A percentile compares a stretch with the other conserved stretches of the same genome.
Conservation (phyloP, 108 stramenopile species). For the Cylindrotheca fusiformis region DNA sequence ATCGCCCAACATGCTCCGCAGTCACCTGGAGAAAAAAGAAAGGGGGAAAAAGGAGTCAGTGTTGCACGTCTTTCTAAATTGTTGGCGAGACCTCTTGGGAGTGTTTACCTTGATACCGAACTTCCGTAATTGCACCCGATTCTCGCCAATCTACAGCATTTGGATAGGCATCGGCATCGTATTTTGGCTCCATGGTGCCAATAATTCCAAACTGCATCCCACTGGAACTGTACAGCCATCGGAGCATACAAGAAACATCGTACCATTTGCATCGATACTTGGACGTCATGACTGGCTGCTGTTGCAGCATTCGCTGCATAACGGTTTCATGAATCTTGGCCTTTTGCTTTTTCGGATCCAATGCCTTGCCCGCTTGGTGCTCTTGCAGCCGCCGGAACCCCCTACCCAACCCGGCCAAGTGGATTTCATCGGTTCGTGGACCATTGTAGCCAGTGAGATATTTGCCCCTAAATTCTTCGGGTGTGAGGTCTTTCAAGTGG, state of each 20-base stretch:
- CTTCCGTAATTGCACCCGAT: constrained; percentile 62
- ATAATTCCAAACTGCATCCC: constrained; percentile 50
- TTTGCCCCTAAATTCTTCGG: constrained; percentile 67
- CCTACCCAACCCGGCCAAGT: not conserved
- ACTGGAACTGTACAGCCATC: constrained; percentile 43
- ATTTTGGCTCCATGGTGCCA: constrained; percentile 71
- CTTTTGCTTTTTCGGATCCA: constrained; percentile 25
- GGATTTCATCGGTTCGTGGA: constrained; percentile 39
- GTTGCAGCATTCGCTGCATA: constrained; percentile 24
- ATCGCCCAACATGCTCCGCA: constrained; percentile 95
- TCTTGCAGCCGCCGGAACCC: constrained; percentile 6
- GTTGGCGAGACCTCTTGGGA: too few relatives aligned
- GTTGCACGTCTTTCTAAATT: too few relatives aligned
- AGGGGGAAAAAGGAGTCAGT: too few relatives aligned
- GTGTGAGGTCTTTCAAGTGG: constrained; percentile 70
- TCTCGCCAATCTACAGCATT: constrained; percentile 77
- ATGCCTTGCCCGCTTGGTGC: constrained; percentile 17
- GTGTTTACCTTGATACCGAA: constrained; percentile 51
- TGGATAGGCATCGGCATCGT: constrained; percentile 49
- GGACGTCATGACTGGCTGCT: not conserved
- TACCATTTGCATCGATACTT: constrained; percentile 57
- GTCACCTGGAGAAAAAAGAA: constrained; percentile 11
- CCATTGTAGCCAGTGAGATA: constrained; percentile 79
- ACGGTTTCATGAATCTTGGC: constrained; percentile 38
- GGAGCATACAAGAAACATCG: constrained; percentile 69